These are phyloP conservation scores for Plasmodium relictum DNA, from an alignment of 169 alveolate genomes.

Conservation along the genomic window DNA sequence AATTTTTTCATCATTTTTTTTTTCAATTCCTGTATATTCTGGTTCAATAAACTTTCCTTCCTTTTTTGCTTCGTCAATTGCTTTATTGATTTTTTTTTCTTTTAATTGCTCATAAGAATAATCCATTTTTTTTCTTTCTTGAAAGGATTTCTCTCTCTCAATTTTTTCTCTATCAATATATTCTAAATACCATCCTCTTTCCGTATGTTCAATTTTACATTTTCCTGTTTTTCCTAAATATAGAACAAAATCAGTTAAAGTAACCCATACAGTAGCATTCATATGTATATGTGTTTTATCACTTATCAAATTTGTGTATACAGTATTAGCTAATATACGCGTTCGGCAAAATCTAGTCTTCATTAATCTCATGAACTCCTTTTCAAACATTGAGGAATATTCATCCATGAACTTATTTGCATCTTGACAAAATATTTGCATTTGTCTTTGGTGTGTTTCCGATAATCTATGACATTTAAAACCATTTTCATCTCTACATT, in stretches of 20 bases:
- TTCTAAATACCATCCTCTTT: conserved; percentile 94
- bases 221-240: conserved; percentile 93
- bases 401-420: conserved; percentile 94
- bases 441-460: conserved; percentile 94
- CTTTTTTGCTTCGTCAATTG: conserved; percentile 72
- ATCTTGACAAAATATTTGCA: conserved; percentile 93
- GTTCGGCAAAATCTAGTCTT: conserved; percentile 88
- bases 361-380: conserved; percentile 93
- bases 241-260: conserved; percentile 90
- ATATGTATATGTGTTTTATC: conserved; percentile 95
- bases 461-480: conserved; percentile 95
- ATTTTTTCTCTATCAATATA: conserved; percentile 91
- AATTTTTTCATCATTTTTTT: conserved; percentile 50
- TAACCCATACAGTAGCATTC: conserved; percentile 97
- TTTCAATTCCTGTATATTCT: conserved; percentile 59
- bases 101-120: conserved; percentile 68
- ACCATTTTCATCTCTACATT: conserved; percentile 96
- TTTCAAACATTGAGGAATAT: conserved; percentile 92
- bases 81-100: conserved; percentile 71
- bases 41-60: conserved; percentile 66
- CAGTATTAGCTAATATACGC: conserved; percentile 92
- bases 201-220: conserved; percentile 93
- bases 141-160: conserved; percentile 78
- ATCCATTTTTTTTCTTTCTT: conserved; percentile 69
- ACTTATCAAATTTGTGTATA: conserved; percentile 91